Evolutionary conservation across 805 yeast species (phyloP).

Genomic region (Suhomyces sp.): DNA sequence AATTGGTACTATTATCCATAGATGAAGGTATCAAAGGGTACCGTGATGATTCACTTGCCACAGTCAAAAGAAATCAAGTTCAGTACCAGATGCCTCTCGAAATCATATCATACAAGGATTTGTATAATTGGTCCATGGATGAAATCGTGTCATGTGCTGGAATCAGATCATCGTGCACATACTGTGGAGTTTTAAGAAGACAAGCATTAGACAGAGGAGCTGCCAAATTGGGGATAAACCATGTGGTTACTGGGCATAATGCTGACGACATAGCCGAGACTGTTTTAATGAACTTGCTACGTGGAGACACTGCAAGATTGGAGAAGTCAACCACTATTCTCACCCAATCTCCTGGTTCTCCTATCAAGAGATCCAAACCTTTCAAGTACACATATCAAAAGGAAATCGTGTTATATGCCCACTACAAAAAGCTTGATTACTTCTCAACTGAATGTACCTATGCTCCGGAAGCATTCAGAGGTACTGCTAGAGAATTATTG

Average conservation of each 20-base stretch:
- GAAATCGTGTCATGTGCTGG: conserved; percentile 95
- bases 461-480: conserved; percentile 98
- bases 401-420: conserved; percentile 96
- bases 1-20: conserved; percentile 76
- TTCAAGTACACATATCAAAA: conserved; percentile 94
- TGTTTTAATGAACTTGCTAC: conserved; percentile 84
- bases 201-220: conserved; percentile 98
- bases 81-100: conserved; percentile 81
- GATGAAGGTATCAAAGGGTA: conserved; percentile 98
- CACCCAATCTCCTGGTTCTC: conserved; percentile 81
- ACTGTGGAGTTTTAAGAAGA: conserved; percentile 95
- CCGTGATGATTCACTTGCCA: conserved; percentile 94
- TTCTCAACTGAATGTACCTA: conserved; percentile 97
- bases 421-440: conserved; percentile 90
- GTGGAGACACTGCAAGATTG: conserved; percentile 95
- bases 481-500: conserved; percentile 91
- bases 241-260: conserved; percentile 96
- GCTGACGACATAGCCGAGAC: conserved; percentile 99
- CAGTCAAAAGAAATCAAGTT: conserved; percentile 87
- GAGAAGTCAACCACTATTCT: conserved; percentile 85
- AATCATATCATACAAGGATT: conserved; percentile 80
- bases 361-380: conserved; percentile 92
- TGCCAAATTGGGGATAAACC: conserved; percentile 75
- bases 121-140: conserved; percentile 99
- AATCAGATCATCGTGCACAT: conserved; percentile 89